These are phyloP conservation scores for Pleurotus sapidus DNA, from an alignment of 768 basidiomycete genomes.

Conservation along the genomic window DNA sequence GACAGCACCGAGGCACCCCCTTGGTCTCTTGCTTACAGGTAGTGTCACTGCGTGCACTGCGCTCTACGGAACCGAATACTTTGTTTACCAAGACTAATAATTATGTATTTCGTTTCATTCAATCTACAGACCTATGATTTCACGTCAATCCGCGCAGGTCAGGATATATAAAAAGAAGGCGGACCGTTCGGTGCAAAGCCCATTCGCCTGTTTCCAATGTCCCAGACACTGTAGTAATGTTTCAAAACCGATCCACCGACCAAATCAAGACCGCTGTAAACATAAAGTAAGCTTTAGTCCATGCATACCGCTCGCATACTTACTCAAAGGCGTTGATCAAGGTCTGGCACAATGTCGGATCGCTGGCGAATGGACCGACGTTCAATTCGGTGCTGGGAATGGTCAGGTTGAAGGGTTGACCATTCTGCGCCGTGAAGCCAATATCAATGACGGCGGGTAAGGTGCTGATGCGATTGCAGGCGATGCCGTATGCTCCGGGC, in stretches of 20 bases:
- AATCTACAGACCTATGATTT: not conserved
- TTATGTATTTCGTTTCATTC: not conserved
- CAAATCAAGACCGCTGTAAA: constrained; percentile 32
- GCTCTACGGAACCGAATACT: constrained; percentile 14
- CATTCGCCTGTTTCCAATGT: constrained; percentile 44
- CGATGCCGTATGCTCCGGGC: constrained; percentile 53
- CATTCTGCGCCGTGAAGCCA: constrained; percentile 48
- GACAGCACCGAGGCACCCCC: constrained; percentile 8
- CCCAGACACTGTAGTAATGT: constrained; percentile 61
- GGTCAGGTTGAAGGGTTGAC: constrained; percentile 50
- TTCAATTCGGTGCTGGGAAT: constrained; percentile 56
- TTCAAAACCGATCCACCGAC: constrained; percentile 56
- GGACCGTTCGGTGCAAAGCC: constrained; percentile 42
- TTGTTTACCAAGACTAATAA: constrained; percentile 11
- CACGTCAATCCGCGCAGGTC: not conserved
- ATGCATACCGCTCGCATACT: not conserved
- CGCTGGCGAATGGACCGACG: constrained; percentile 53
- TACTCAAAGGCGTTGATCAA: constrained; percentile 55
- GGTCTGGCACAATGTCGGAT: constrained; percentile 50
- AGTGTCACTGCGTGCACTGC: constrained; percentile 9
- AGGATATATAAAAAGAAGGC: not conserved
- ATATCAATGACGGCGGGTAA: constrained; percentile 53
- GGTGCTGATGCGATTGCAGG: constrained; percentile 42
- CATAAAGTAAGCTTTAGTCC: not conserved
- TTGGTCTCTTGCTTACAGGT: constrained; percentile 8